Percentiles rank a stretch among this genome's conserved stretches.
Conservation (phyloP, 2,329 filamentous ascomycete genomes). For the Trichophyton rubrum region DNA sequence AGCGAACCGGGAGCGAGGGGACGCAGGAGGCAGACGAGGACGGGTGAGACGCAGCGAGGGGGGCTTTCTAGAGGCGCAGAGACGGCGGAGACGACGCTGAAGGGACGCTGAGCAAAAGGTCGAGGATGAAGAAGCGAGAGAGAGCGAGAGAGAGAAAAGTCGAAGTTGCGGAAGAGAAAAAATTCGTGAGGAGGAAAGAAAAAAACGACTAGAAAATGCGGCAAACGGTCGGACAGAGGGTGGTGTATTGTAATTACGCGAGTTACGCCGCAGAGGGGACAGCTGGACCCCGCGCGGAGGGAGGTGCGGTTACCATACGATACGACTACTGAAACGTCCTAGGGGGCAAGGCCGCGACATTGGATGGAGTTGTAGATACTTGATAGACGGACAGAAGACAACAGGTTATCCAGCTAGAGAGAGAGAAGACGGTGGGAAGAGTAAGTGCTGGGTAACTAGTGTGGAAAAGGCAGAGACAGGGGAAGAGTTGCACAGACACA, state of each 20-base stretch:
- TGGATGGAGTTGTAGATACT: background rate
- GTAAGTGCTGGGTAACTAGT: too few species aligned
- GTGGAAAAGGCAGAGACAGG: background rate
- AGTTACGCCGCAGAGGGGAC: background rate
- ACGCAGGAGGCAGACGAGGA: conserved; percentile 13
- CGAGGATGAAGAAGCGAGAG: too few species aligned
- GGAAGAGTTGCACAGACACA: background rate
- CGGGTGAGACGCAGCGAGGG: too few species aligned
- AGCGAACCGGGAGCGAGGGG: conserved; percentile 17
- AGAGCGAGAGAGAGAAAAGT: conserved; percentile 10
- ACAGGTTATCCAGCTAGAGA: background rate
- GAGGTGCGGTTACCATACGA: background rate
- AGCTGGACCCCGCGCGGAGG: background rate
- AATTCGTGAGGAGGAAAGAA: conserved; percentile 10
- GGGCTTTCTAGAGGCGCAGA: too few species aligned
- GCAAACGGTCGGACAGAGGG: background rate
- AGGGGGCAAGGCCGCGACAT: background rate
- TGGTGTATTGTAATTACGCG: background rate
- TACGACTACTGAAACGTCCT: background rate
- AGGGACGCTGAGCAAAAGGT: too few species aligned
- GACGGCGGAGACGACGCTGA: too few species aligned
- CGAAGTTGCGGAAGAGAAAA: conserved; percentile 5
- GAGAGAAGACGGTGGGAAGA: background rate
- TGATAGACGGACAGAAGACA: background rate
- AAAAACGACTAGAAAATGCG: conserved; percentile 6